Conservation (phyloP, 139 green algal species). For the Picochlorum sp. region DNA sequence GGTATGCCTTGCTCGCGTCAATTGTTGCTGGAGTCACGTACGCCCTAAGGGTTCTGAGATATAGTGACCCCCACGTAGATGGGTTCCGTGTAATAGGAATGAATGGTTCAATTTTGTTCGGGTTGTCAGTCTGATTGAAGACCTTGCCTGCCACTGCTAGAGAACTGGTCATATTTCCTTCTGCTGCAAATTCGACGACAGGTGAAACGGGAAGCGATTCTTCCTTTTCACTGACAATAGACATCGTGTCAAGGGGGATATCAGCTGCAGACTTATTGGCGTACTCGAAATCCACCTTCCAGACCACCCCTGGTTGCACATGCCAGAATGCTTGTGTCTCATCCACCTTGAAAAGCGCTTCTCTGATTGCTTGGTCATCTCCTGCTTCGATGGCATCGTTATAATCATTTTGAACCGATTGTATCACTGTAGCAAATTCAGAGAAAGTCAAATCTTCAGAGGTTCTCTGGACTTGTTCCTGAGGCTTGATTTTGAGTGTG, state of each 20-base stretch:
- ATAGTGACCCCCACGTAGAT: no score
- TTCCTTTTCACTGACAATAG: not conserved
- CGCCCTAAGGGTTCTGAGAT: no score
- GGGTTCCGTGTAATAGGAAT: no score
- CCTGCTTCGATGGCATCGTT: slow-evolving; percentile 8
- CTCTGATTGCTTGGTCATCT: slow-evolving; percentile 5
- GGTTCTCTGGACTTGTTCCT: slow-evolving; percentile 14
- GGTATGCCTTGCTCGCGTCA: slow-evolving; percentile 11
- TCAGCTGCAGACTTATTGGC: slow-evolving; percentile 20
- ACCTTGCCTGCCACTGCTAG: no score
- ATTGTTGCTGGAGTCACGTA: slow-evolving; percentile 23
- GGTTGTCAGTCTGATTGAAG: no score
- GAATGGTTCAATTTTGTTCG: no score
- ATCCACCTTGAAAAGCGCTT: slow-evolving; percentile 20
- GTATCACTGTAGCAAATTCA: slow-evolving; percentile 4
- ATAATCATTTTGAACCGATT: slow-evolving; percentile 34
- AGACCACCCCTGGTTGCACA: slow-evolving; percentile 19
- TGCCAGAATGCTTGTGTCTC: slow-evolving; percentile 40
- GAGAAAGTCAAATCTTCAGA: slow-evolving; percentile 12
- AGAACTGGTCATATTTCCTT: no score
- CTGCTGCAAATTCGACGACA: slow-evolving; percentile 21
- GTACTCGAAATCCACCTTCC: slow-evolving; percentile 22
- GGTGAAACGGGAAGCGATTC: slow-evolving; percentile 6
- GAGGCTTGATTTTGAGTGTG: slow-evolving; percentile 33
- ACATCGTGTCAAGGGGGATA: slow-evolving; percentile 20